phyloP scores from a whole-genome alignment of 2,329 filamentous ascomycete genomes.

The Fonsecaea nubica region DNA sequence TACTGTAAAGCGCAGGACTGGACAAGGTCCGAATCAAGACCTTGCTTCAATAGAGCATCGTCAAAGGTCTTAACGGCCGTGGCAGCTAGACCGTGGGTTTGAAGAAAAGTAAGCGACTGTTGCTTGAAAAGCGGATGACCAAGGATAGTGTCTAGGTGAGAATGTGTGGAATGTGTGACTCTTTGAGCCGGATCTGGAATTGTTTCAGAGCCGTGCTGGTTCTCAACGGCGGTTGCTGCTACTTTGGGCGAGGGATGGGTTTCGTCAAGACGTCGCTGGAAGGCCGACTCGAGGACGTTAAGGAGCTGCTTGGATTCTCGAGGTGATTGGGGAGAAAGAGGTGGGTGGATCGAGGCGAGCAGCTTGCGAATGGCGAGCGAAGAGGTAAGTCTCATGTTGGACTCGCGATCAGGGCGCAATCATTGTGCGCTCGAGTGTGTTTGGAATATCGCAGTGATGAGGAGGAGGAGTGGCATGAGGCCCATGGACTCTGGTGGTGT shows the following conservation, averaged over 20 bases:
- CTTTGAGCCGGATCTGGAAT: slow-evolving; percentile 33
- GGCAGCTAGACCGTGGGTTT: slow-evolving; percentile 22
- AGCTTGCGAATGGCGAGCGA: slow-evolving; percentile 57
- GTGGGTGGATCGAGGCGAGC: slow-evolving; percentile 60
- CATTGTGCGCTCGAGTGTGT: slow-evolving; percentile 8
- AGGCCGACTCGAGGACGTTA: slow-evolving; percentile 66
- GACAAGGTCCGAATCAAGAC: slow-evolving; percentile 26
- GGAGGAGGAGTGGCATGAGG: background rate
- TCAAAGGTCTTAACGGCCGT: slow-evolving; percentile 36
- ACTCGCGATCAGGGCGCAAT: background rate
- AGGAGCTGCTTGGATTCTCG: slow-evolving; percentile 67
- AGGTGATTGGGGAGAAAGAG: slow-evolving; percentile 57
- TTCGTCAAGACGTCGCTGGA: slow-evolving; percentile 67
- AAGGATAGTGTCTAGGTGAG: slow-evolving; percentile 37
- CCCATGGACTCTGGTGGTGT: background rate
- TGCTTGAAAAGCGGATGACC: slow-evolving; percentile 35
- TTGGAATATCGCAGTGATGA: background rate
- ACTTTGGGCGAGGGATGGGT: slow-evolving; percentile 56
- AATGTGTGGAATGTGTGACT: slow-evolving; percentile 31
- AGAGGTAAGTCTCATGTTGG: slow-evolving; percentile 59
- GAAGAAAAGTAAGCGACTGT: slow-evolving; percentile 17
- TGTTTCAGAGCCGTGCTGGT: slow-evolving; percentile 32
- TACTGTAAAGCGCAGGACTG: slow-evolving; percentile 30
- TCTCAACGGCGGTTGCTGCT: slow-evolving; percentile 33
- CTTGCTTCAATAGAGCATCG: slow-evolving; percentile 27